A percentile compares a stretch with the other conserved stretches of the same genome.
phyloP scores from a whole-genome alignment of 2,329 filamentous ascomycete species.

The Pseudogymnoascus sp. region DNA sequence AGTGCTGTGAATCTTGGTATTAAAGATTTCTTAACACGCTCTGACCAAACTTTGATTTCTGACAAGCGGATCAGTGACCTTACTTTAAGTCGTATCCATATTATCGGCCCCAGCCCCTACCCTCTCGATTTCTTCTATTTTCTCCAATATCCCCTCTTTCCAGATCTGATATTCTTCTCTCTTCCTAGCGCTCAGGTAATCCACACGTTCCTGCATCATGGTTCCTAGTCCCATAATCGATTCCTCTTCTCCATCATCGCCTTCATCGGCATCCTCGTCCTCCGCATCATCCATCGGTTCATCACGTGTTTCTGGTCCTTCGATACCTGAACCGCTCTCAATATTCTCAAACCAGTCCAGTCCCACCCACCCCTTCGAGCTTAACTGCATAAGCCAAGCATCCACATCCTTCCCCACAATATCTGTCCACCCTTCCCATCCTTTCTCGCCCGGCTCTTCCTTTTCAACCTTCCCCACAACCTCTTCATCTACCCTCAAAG shows the following conservation, averaged over 20 bases:
- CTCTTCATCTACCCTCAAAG: slow-evolving; percentile 32
- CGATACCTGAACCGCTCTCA: slow-evolving; percentile 26
- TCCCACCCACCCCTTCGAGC: slow-evolving; percentile 39
- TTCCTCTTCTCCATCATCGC: slow-evolving; percentile 25
- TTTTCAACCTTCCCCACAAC: slow-evolving; percentile 37
- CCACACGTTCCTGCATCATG: slow-evolving; percentile 69
- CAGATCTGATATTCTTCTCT: slow-evolving; percentile 54
- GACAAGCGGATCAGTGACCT: not conserved
- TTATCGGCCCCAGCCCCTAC: slow-evolving; percentile 10
- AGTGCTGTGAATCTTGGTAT: not conserved
- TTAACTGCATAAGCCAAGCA: slow-evolving; percentile 50
- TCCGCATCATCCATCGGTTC: slow-evolving; percentile 21
- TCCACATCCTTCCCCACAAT: slow-evolving; percentile 50
- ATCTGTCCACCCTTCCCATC: slow-evolving; percentile 47
- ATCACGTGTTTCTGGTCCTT: not conserved
- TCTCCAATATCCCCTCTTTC: slow-evolving; percentile 52
- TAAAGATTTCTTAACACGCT: not conserved
- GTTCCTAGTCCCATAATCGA: slow-evolving; percentile 32
- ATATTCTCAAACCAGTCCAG: slow-evolving; percentile 54
- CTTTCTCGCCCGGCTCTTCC: slow-evolving; percentile 36
- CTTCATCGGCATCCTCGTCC: slow-evolving; percentile 26
- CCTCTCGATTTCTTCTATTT: slow-evolving; percentile 42
- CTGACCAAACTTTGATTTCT: too few species aligned
- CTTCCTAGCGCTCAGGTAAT: slow-evolving; percentile 59
- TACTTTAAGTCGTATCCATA: slow-evolving; percentile 9